Base-by-base conservation (phyloP, 352 stramenopile genomes). In the Globisporangium iwayamae region DNA sequence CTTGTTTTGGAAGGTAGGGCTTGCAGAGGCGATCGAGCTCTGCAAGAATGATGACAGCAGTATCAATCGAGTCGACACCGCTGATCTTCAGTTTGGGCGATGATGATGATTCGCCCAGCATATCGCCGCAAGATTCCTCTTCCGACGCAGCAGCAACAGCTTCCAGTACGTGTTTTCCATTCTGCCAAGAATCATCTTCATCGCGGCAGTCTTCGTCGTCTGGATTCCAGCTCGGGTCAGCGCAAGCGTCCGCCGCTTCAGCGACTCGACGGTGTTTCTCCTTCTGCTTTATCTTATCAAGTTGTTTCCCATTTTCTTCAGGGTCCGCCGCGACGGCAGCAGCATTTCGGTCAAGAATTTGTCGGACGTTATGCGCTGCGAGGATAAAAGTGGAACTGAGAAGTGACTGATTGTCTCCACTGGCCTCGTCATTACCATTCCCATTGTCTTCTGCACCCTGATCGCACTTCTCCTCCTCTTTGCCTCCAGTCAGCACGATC, bases 401-500 rank as follows among this genome's bases (percentile, higher is more conserved):
- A 6, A 22, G 52, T 14, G 28, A 22, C 25, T 18, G 28, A 6
- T 30, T 11, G 4, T 63, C 45, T 6, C 46, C 43, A 20, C 2
- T 50, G 20, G 16, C 18, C 14, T 50, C 45, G 34, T 63, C 53
- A 11, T 53, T 43, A 3, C 20, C 10, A n/a, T 36, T 28, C 11
- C 58, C 57, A 16, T 54, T 60, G 13, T 54, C 46, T 18, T 63
- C 64, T 41, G 32, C 28, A 16, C 77, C 65, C 22, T 55, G 30
- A 8, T 66, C 63, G 8, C 34, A n/a, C 41, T 72, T 75, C 9
- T 89, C 76, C 6, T 84, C 72, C 0, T 96, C 86, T 48, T 79
- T 85, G 2, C 83, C 85, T 14, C 90, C 89, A 1, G 85, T 96
- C 1, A 97, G 72, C 2, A 98, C 87, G 0, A 98, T 73, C 7